Evolutionary conservation across 495 filamentous ascomycete genomes (phyloP).

Genomic region (Talaromyces wortmannii): DNA sequence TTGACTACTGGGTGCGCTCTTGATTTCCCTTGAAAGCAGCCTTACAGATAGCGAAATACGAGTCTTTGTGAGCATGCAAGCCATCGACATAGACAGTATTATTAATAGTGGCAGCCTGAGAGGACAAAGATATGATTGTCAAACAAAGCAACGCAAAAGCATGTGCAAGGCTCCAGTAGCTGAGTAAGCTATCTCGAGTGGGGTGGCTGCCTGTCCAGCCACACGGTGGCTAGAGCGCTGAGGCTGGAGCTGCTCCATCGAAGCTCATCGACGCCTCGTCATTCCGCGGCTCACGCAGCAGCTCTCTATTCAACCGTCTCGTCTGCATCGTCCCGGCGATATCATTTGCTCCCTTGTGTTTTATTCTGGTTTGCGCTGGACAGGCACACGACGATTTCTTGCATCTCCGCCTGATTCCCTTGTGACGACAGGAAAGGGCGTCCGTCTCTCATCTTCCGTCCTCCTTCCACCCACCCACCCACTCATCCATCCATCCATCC

Average conservation of each 20-base stretch:
- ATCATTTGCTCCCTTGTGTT: too few relatives aligned
- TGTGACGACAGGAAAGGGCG: background rate
- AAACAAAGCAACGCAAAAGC: too few relatives aligned
- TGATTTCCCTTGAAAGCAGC: too few relatives aligned
- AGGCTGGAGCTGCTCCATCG: background rate
- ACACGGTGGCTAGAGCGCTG: background rate
- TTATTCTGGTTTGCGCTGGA: too few relatives aligned
- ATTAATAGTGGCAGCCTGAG: too few relatives aligned
- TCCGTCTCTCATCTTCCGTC: slow-evolving; percentile 1
- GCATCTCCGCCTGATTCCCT: background rate
- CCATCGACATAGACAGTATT: too few relatives aligned
- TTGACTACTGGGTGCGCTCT: too few relatives aligned
- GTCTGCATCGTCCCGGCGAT: background rate
- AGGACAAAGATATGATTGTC: too few relatives aligned
- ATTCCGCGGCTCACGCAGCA: background rate
- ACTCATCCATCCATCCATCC: slow-evolving; percentile 16
- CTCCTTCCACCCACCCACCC: slow-evolving; percentile 29
- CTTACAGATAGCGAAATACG: too few relatives aligned
- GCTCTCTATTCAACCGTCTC: background rate
- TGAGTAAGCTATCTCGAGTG: background rate
- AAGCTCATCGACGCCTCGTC: slow-evolving; percentile 2
- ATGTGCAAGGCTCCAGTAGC: background rate
- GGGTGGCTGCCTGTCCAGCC: background rate
- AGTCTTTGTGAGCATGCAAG: too few relatives aligned
- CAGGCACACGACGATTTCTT: background rate